These are phyloP conservation scores for Aspergillus sp. DNA, from an alignment of 2,329 filamentous ascomycete species.

Conservation along the genomic window DNA sequence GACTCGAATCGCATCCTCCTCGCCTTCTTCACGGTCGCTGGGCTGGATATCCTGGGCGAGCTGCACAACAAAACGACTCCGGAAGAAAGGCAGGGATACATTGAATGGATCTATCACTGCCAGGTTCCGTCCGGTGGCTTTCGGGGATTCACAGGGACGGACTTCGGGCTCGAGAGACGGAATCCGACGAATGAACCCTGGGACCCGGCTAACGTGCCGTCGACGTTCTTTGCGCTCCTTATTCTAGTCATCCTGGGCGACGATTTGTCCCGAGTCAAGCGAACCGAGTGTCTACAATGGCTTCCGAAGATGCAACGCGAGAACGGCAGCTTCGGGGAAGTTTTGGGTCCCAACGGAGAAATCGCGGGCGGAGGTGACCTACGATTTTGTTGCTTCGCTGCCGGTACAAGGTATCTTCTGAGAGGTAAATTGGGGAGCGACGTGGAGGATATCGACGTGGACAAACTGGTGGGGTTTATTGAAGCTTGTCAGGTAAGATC, in stretches of 20 bases:
- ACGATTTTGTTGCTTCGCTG: slow-evolving; percentile 82
- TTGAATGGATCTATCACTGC: slow-evolving; percentile 79
- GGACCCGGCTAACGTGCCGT: slow-evolving; percentile 80
- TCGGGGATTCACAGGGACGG: slow-evolving; percentile 74
- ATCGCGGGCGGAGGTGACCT: slow-evolving; percentile 82
- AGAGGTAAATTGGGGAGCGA: slow-evolving; percentile 58
- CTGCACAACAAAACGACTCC: slow-evolving; percentile 55
- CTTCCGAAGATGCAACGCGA: slow-evolving; percentile 70
- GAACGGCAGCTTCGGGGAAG: slow-evolving; percentile 91
- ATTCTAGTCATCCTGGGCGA: slow-evolving; percentile 67
- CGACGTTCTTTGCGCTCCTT: slow-evolving; percentile 84
- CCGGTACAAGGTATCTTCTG: slow-evolving; percentile 78
- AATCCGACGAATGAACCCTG: slow-evolving; percentile 56
- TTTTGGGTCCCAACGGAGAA: slow-evolving; percentile 58
- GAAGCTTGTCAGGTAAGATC: slow-evolving; percentile 57
- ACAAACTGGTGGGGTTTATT: slow-evolving; percentile 69
- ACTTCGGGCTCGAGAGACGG: slow-evolving; percentile 49
- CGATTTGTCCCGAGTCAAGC: slow-evolving; percentile 64
- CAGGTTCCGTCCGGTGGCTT: slow-evolving; percentile 88
- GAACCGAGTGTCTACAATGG: slow-evolving; percentile 70
- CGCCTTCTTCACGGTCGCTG: slow-evolving; percentile 83
- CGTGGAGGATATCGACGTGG: slow-evolving; percentile 71
- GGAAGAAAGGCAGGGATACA: slow-evolving; percentile 56
- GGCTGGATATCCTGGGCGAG: slow-evolving; percentile 74
- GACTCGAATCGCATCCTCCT: slow-evolving; percentile 90